phyloP scores from a whole-genome alignment of 164 flowering plant species.

The Aristolochia californica region DNA sequence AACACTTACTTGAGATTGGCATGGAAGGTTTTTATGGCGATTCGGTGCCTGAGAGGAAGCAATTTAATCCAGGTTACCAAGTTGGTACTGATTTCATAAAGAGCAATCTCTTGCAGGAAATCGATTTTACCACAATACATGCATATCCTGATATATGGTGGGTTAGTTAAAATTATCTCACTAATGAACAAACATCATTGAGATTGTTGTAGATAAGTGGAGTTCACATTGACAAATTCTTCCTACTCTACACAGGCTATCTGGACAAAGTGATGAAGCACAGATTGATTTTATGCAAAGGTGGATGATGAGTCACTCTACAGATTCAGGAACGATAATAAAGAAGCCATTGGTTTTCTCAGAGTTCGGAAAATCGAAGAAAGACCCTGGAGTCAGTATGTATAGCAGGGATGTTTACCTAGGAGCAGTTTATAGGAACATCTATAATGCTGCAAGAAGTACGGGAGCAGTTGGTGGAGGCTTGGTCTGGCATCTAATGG shows the following conservation, averaged over 20 bases:
- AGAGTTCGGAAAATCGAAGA: conserved; percentile 13
- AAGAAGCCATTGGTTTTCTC: conserved; percentile 23
- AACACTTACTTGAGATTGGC: conserved; percentile 10
- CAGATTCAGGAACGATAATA: conserved; percentile 15
- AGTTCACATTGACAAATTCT: not conserved
- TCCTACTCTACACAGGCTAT: conserved; percentile 12
- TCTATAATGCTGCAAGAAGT: conserved; percentile 13
- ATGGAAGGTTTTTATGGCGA: conserved; percentile 16
- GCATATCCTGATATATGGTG: conserved; percentile 20
- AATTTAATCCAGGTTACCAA: conserved; percentile 10
- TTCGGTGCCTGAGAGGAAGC: conserved; percentile 9
- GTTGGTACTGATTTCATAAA: conserved; percentile 14
- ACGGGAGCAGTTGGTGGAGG: conserved; percentile 8
- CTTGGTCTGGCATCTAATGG: conserved; percentile 22
- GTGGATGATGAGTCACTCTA: conserved; percentile 23
- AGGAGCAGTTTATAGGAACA: conserved; percentile 12
- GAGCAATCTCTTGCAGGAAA: conserved; percentile 6
- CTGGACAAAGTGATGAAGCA: conserved; percentile 10
- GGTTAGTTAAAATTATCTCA: not conserved
- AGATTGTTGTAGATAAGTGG: not conserved
- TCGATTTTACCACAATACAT: conserved; percentile 15
- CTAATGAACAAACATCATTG: not conserved
- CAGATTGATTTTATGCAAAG: conserved; percentile 17
- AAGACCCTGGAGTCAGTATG: conserved; percentile 1
- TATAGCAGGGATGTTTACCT: conserved; percentile 9